These are phyloP conservation scores for Sclerotinia subarctica DNA, from an alignment of 2,329 filamentous ascomycete species.

Conservation along the genomic window DNA sequence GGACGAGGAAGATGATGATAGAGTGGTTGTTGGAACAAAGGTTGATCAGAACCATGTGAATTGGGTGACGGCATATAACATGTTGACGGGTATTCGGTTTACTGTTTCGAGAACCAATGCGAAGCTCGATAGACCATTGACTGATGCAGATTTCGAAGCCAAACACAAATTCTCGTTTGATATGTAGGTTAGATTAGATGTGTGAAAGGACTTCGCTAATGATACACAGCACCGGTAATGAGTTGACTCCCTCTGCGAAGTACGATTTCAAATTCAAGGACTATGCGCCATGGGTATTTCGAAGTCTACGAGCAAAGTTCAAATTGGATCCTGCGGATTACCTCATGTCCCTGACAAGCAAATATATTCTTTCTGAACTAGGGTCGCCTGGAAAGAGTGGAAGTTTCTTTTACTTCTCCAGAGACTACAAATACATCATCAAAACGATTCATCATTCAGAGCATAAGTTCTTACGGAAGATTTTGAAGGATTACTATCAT, in stretches of 20 bases:
- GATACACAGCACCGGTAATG: constrained; percentile 76
- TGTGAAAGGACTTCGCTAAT: constrained; percentile 39
- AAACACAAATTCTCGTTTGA: constrained; percentile 99
- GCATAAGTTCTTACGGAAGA: constrained; percentile 80
- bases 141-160: constrained; percentile 85
- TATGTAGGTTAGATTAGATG: constrained; percentile 61
- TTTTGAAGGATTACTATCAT: constrained; percentile 86
- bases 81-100: constrained; percentile 97
- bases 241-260: constrained; percentile 94
- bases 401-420: constrained; percentile 99
- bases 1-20: constrained; percentile 88
- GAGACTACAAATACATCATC: constrained; percentile 99
- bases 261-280: constrained; percentile 99
- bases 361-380: constrained; percentile 96
- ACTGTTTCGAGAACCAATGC: constrained; percentile 95
- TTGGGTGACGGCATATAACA: constrained; percentile 98
- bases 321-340: constrained; percentile 95
- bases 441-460: constrained; percentile 98
- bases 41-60: constrained; percentile 97
- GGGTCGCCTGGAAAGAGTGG: constrained; percentile 97
- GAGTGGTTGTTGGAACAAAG: constrained; percentile 93
- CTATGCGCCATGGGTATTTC: constrained; percentile 99
- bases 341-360: constrained; percentile 94
- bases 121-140: constrained; percentile 88
- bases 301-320: constrained; percentile 83